phyloP scores from a whole-genome alignment of 2,329 filamentous ascomycete genomes.

The Neonectria punicea region DNA sequence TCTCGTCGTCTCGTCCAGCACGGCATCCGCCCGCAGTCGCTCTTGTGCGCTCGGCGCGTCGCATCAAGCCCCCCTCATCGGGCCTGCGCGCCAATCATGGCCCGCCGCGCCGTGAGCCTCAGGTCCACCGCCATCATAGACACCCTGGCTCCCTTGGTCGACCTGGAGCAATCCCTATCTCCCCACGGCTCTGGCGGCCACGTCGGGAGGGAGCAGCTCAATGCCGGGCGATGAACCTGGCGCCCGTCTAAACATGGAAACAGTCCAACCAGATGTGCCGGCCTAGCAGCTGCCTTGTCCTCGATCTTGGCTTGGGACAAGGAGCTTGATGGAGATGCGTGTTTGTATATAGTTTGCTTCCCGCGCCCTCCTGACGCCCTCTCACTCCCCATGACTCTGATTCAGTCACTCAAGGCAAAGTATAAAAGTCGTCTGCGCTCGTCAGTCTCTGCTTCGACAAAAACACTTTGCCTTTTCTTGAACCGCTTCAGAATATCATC shows the following conservation, averaged over 20 bases:
- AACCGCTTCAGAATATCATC: constrained; percentile 18
- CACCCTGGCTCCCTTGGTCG: constrained; percentile 25
- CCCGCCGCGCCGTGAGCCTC: constrained; percentile 20
- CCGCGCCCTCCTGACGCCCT: constrained; percentile 10
- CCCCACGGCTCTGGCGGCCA: constrained; percentile 28
- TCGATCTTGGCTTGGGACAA: not conserved
- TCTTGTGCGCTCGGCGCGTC: constrained; percentile 40
- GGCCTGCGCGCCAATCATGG: constrained; percentile 37
- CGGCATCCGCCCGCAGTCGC: constrained; percentile 24
- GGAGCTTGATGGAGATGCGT: constrained; percentile 4
- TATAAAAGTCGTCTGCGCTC: constrained; percentile 16
- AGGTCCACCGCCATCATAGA: constrained; percentile 36
- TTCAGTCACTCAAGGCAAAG: constrained; percentile 18
- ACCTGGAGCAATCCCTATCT: constrained; percentile 20
- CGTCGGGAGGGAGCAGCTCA: constrained; percentile 32
- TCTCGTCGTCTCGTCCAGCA: constrained; percentile 13
- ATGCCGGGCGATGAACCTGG: constrained; percentile 35
- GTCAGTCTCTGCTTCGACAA: constrained; percentile 1
- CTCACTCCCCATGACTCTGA: constrained; percentile 16
- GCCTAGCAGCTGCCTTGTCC: not conserved
- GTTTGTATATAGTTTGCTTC: constrained; percentile 24
- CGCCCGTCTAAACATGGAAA: constrained; percentile 36
- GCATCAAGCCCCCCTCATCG: constrained; percentile 32
- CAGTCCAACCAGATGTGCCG: constrained; percentile 24
- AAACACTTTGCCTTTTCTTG: not conserved